Evolutionary conservation across 2,329 filamentous ascomycete species (phyloP).

Genomic region (Emergomyces africanus): DNA sequence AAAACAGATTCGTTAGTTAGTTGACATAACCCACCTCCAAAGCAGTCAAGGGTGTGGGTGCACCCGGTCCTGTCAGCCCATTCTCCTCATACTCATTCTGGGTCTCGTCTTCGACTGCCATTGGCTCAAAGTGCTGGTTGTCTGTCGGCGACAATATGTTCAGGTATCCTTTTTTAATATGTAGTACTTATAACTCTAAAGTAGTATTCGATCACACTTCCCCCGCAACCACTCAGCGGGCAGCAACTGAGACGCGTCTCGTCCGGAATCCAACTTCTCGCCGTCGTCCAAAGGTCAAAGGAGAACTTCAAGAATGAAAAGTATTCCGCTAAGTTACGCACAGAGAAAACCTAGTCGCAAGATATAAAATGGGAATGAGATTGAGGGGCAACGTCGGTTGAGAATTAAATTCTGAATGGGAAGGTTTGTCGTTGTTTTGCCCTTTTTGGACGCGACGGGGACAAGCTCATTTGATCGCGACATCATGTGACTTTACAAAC

Average conservation of each 20-base stretch:
- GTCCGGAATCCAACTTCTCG: neutral
- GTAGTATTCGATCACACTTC: neutral
- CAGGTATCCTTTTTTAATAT: too few relatives aligned
- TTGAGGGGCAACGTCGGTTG: neutral
- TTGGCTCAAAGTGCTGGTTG: slow-evolving; percentile 4
- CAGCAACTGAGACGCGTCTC: neutral
- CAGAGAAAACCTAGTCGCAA: neutral
- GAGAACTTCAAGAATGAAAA: neutral
- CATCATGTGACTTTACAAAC: slow-evolving; percentile 4
- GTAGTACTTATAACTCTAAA: neutral
- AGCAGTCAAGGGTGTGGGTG: slow-evolving; percentile 76
- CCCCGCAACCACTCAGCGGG: neutral
- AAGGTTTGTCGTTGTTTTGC: neutral
- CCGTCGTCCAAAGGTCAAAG: neutral
- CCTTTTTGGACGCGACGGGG: slow-evolving; percentile 1
- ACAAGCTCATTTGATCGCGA: neutral
- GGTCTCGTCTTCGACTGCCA: slow-evolving; percentile 45
- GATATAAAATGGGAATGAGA: neutral
- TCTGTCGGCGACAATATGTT: neutral
- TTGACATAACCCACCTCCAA: slow-evolving; percentile 53
- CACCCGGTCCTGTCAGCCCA: slow-evolving; percentile 67
- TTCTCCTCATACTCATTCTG: slow-evolving; percentile 65
- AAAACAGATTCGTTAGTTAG: neutral
- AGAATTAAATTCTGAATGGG: neutral
- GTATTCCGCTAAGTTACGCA: neutral